These are phyloP conservation scores for Drechslerella dactyloides DNA, from an alignment of 2,329 filamentous ascomycete genomes.

Conservation along the genomic window DNA sequence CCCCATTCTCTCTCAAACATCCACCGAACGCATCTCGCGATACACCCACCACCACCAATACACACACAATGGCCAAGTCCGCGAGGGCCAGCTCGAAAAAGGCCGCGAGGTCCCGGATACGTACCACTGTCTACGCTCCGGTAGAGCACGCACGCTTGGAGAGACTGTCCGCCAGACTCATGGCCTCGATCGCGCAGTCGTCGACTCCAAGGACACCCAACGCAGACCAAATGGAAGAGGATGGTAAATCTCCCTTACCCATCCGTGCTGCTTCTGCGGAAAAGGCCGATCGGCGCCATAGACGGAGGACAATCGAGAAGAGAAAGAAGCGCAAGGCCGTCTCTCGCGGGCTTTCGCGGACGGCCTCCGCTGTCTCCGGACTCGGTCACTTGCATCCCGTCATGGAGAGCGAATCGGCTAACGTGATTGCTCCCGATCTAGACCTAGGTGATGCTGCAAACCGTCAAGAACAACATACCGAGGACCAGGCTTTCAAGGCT, in stretches of 20 bases:
- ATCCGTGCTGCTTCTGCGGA: conserved; percentile 16
- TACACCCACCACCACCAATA: conserved; percentile 1
- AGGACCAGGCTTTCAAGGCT: conserved; percentile 50
- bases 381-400: conserved; percentile 31
- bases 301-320: conserved; percentile 24
- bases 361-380: conserved; percentile 18
- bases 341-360: conserved; percentile 31
- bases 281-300: conserved; percentile 31
- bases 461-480: conserved; percentile 52
- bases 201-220: conserved; percentile 35
- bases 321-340: conserved; percentile 28
- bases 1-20: conserved; percentile 8
- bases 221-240: conserved; percentile 50
- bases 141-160: conserved; percentile 49
- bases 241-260: conserved; percentile 50
- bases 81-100: conserved; percentile 49
- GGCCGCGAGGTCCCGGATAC: conserved; percentile 45
- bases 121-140: conserved; percentile 48
- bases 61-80: conserved; percentile 47
- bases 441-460: conserved; percentile 44
- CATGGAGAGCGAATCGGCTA: conserved; percentile 46
- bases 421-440: conserved; percentile 49
- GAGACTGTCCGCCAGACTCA: conserved; percentile 46
- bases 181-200: conserved; percentile 44
- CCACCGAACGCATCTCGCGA: conserved; percentile 12